Percentiles rank a stretch among this genome's conserved stretches.
Evolutionary conservation across 495 filamentous ascomycete species (phyloP).

Genomic region (Aspergillus kassunensis): DNA sequence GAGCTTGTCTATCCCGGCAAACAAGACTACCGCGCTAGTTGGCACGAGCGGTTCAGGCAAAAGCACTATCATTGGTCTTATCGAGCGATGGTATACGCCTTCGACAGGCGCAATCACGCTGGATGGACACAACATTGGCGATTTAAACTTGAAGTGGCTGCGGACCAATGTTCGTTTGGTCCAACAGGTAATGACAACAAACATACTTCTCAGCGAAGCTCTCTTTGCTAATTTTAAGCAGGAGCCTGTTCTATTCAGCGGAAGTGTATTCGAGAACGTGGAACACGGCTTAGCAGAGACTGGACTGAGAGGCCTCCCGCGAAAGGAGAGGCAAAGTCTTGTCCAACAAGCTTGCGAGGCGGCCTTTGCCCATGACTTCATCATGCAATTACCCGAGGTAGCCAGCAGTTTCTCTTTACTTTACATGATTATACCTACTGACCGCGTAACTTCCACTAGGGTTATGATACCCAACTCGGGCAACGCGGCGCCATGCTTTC

Average conservation of each 20-base stretch:
- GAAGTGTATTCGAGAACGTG: conserved; percentile 78
- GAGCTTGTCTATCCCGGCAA: conserved; percentile 37
- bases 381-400: too few relatives aligned
- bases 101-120: conserved; percentile 72
- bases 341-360: conserved; percentile 78
- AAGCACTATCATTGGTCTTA: conserved; percentile 84
- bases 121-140: conserved; percentile 77
- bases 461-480: conserved; percentile 90
- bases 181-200: neutral
- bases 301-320: too few relatives aligned
- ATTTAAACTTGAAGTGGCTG: conserved; percentile 84
- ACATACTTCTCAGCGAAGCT: neutral
- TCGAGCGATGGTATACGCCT: conserved; percentile 91
- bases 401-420: too few relatives aligned
- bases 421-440: too few relatives aligned
- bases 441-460: conserved; percentile 71
- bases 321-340: too few relatives aligned
- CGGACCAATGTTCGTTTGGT: conserved; percentile 88
- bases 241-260: conserved; percentile 69
- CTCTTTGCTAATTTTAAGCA: conserved; percentile 50
- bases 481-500: conserved; percentile 89
- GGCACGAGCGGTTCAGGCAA: conserved; percentile 66
- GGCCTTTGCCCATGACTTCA: conserved; percentile 92
- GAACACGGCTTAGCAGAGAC: conserved; percentile 62
- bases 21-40: conserved; percentile 78